phyloP scores from a whole-genome alignment of 495 filamentous ascomycete genomes.

The Mycothermus thermophilus region DNA sequence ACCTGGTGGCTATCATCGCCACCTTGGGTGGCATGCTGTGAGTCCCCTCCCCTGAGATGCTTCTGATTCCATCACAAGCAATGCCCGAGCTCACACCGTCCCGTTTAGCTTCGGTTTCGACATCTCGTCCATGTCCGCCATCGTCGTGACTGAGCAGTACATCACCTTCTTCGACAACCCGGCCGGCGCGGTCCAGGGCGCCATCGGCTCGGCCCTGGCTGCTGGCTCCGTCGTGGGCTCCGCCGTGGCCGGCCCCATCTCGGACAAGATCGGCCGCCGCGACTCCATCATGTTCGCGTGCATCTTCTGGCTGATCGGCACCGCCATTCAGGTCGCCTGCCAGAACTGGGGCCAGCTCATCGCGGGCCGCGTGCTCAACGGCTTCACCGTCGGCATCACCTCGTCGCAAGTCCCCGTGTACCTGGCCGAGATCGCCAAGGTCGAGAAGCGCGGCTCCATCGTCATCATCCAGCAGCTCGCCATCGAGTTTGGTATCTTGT shows the following conservation, averaged over 20 bases:
- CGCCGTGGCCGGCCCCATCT: conserved; percentile 16
- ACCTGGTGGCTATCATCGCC: conserved; percentile 49
- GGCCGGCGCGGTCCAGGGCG: conserved; percentile 47
- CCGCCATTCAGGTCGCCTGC: conserved; percentile 49
- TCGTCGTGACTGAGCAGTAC: conserved; percentile 57
- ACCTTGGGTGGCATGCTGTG: conserved; percentile 47
- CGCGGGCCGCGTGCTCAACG: conserved; percentile 57
- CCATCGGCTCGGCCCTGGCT: conserved; percentile 37
- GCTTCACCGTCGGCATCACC: conserved; percentile 59
- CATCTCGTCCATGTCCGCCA: conserved; percentile 53
- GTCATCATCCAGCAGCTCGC: conserved; percentile 65
- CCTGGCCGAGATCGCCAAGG: conserved; percentile 57
- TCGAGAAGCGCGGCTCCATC: conserved; percentile 51
- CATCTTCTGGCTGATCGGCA: conserved; percentile 57
- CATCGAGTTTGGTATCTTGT: conserved; percentile 55
- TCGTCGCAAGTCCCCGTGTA: conserved; percentile 75
- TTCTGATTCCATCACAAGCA: neutral
- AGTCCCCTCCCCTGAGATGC: conserved; percentile 1
- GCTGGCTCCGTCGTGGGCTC: conserved; percentile 11
- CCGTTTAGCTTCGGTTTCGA: conserved; percentile 41
- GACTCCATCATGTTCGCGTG: conserved; percentile 52
- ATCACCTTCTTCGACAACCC: conserved; percentile 52
- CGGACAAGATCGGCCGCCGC: conserved; percentile 51
- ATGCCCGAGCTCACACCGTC: neutral
- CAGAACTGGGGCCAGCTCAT: conserved; percentile 50